Conservation (phyloP, 75 land plant genomes). For the Cryptomeria japonica region DNA sequence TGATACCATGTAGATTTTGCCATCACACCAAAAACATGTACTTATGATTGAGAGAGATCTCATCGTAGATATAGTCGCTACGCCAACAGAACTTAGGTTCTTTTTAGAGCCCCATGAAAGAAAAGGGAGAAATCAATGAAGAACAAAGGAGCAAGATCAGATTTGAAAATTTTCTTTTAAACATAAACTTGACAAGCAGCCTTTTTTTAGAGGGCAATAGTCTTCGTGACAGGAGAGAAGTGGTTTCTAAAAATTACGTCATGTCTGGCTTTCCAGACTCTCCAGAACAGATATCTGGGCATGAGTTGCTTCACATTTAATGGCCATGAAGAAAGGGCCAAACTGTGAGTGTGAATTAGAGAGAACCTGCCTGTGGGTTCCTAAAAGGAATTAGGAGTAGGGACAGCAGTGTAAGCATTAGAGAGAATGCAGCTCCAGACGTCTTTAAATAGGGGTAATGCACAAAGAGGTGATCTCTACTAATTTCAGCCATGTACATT, state of each 20-base stretch:
- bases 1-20: too few relatives aligned
- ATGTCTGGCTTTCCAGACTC: background rate
- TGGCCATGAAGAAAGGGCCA: background rate
- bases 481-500: too few relatives aligned
- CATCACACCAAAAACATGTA: too few relatives aligned
- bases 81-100: background rate
- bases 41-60: too few relatives aligned
- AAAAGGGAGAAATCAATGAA: background rate
- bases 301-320: background rate
- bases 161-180: background rate
- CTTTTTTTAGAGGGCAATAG: background rate
- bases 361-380: background rate
- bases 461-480: background rate
- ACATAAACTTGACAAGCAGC: background rate
- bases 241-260: background rate
- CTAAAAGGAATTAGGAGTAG: background rate
- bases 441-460: background rate
- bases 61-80: too few relatives aligned
- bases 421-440: background rate
- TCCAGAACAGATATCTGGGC: background rate
- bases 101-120: background rate
- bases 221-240: background rate
- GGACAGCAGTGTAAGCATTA: background rate
- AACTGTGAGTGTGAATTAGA: background rate
- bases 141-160: background rate